Conservation (phyloP, 768 basidiomycete genomes). For the Mycena metata region DNA sequence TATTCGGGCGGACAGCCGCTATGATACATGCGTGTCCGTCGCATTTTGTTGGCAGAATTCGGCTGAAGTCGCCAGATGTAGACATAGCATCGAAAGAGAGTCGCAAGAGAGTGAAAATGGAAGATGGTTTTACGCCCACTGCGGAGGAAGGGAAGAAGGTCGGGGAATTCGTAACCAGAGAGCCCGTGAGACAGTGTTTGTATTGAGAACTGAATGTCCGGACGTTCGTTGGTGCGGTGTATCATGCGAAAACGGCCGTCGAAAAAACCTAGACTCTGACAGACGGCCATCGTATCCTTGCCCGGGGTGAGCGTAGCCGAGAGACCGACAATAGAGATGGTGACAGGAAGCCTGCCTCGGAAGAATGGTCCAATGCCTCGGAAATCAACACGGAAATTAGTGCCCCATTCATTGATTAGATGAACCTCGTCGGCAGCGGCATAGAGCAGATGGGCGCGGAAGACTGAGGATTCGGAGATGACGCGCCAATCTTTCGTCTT, state of each 20-base stretch:
- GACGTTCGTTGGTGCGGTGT: not conserved
- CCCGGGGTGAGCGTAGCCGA: not conserved
- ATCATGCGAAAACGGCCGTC: not conserved
- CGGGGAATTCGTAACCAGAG: too few relatives aligned
- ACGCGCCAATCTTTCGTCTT: too few relatives aligned
- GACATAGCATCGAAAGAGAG: conserved; percentile 6
- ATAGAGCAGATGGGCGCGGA: too few relatives aligned
- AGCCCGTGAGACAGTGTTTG: too few relatives aligned
- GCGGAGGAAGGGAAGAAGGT: too few relatives aligned
- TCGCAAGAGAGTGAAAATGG: not conserved
- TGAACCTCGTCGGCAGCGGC: too few relatives aligned
- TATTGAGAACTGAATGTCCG: not conserved
- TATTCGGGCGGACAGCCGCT: not conserved
- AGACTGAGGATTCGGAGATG: too few relatives aligned
- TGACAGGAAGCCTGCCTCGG: not conserved
- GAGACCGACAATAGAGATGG: not conserved
- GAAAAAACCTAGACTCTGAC: not conserved
- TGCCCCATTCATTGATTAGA: too few relatives aligned
- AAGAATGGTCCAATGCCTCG: not conserved
- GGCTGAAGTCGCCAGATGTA: conserved; percentile 11
- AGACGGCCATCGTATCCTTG: not conserved
- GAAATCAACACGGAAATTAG: not conserved
- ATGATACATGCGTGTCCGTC: conserved; percentile 6
- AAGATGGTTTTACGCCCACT: not conserved
- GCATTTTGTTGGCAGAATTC: not conserved